Base-by-base conservation (phyloP, 768 basidiomycete species). In the Kwoniella botswanensis region DNA sequence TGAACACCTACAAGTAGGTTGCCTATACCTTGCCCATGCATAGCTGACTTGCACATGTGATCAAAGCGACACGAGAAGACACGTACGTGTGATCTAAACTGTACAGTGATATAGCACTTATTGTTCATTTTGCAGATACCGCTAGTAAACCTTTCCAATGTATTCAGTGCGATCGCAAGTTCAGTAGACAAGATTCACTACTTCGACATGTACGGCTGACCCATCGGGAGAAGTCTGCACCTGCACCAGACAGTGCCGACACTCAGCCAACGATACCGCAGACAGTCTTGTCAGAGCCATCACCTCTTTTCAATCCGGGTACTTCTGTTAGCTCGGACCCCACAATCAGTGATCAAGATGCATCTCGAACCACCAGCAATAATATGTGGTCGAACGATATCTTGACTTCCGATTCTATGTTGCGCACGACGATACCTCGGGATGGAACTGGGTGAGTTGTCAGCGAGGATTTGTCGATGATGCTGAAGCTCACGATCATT, bases 1-100 rank as follows among this genome's bases (percentile, higher is more conserved):
- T 35, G 58, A 59, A 35, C 58, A 59, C n/a, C n/a, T 17, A 18
- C 58, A 59, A 29, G 58, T 59, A 10, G 29, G 58, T 59, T 26
- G 29, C 24, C 35, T 18, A 24, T 46, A 10, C 10, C 4, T 17
- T 2, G 44, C 44, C 2, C 17, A 46, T 4, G 44, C 44, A 26
- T 46, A 4, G 58, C 17, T 24, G 24, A 24, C 11, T 2, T 9
- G 3, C 3, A 29, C 7, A 2, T 21, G 29, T 29, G 26, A 59
- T 35, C 58, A 46, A 10, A 59, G 58, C 21, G 58, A 7, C 58
- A 59, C 26, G 58, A 59, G 58, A 17, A 24, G 10, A 59, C 58
- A 10, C 58, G 58, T 59, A 41, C 1, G 58, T 59, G 1, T 46
- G 44, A 2, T 46, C 10, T 11, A 4, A 4, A 10, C 44, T 17